These are phyloP conservation scores for Candida stauntonica DNA, from an alignment of 805 yeast genomes.

Conservation along the genomic window DNA sequence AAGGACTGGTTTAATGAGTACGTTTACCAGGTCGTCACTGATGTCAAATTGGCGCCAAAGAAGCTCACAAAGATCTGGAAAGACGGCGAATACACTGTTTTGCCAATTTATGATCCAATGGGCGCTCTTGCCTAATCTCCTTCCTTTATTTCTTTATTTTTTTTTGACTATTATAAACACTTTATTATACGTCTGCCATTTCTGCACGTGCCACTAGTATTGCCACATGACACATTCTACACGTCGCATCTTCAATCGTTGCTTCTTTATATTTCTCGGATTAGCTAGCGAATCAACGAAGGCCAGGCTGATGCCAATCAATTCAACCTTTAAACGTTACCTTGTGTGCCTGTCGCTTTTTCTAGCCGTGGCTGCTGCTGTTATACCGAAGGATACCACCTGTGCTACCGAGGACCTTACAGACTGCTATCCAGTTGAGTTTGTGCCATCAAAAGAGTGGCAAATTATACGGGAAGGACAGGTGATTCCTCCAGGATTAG, in stretches of 20 bases:
- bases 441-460: conserved; percentile 69
- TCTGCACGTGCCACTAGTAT: background rate
- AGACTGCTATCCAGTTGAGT: conserved; percentile 61
- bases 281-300: no score
- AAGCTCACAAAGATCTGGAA: conserved; percentile 36
- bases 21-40: conserved; percentile 64
- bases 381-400: conserved; percentile 22
- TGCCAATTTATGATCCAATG: conserved; percentile 75
- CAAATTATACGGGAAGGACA: conserved; percentile 66
- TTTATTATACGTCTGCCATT: conserved; percentile 4
- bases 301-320: background rate
- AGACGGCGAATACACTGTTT: conserved; percentile 43
- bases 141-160: background rate
- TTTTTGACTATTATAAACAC: no score
- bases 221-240: conserved; percentile 1
- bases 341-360: background rate
- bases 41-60: conserved; percentile 40
- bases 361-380: conserved; percentile 4
- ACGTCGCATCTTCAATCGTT: no score
- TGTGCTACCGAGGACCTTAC: conserved; percentile 39
- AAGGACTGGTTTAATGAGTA: conserved; percentile 69
- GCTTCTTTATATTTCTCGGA: no score
- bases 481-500: conserved; percentile 69
- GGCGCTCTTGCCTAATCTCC: conserved; percentile 40
- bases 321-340: background rate